Base-by-base conservation (phyloP, 306 rosid species). In the Ziziphus jujuba region DNA sequence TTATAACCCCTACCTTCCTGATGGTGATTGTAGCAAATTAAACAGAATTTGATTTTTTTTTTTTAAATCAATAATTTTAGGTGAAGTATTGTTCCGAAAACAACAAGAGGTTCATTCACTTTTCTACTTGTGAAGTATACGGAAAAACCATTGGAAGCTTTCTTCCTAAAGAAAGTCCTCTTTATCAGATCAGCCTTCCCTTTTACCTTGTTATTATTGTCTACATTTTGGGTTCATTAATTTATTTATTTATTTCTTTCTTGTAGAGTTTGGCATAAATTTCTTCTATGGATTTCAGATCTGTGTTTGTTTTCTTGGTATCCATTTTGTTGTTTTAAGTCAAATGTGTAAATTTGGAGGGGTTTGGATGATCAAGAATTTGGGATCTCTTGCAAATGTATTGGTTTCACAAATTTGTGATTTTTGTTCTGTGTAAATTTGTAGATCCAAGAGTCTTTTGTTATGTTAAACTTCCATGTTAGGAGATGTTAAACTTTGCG, bases 61-160 rank as follows among this genome's bases (percentile, higher is more conserved):
- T 68, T 58, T 35, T 21, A 62, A 49, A n/a, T 63, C 20, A 24
- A 14, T 51, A 66, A 53, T 36, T 70, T 6, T 58, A 91, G 97
- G 97, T 84, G 24, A 91, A 91, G 84, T 89, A 91, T 83, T 91
- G 98, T 59, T 89, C 98, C 17, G 96, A 84, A 67, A 91, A 89
- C 71, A 73, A 79, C 84, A 91, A 87, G 84, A 89, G 98, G 75
- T 82, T 91, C 61, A 89, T 91, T 69, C 96, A 91, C 81, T 91
- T 91, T 73, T 91, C 98, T 13, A 91, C 98, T 17, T 91, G 98
- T 81, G 98, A 91, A 82, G 96, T 91, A 78, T 91, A 91, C 35
- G 96, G 98, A 65, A 91, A 91, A 82, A 91, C 98, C 44, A 87
- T 91, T 75, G 98, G 97, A 55, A 74, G 88, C 84, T 91, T 85